A percentile compares a stretch with the other conserved stretches of the same genome.
Evolutionary conservation across 495 filamentous ascomycete species (phyloP).

Genomic region (Aspergillus coremiiformis): DNA sequence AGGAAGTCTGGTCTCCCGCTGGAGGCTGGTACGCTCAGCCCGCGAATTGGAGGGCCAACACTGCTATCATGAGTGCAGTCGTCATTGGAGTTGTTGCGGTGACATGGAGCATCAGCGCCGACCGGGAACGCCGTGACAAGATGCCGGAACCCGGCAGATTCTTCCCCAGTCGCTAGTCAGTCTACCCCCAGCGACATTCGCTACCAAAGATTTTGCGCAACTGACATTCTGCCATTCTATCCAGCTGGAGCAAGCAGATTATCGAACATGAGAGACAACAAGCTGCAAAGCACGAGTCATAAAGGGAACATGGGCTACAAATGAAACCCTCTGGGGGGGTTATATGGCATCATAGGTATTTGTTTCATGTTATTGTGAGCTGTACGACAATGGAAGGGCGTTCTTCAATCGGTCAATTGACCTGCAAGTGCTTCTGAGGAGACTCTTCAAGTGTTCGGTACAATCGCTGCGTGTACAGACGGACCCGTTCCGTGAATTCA

Average conservation of each 20-base stretch:
- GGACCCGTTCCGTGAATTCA: conserved; percentile 46
- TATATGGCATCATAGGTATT: conserved; percentile 24
- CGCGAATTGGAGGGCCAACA: conserved; percentile 90
- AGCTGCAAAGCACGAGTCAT: conserved; percentile 51
- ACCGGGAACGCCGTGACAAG: conserved; percentile 67
- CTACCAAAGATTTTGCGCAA: conserved; percentile 2
- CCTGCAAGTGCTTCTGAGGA: conserved; percentile 37
- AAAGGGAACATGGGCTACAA: conserved; percentile 13
- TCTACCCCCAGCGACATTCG: conserved; percentile 18
- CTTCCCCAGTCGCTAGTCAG: conserved; percentile 94
- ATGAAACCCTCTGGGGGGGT: conserved; percentile 14
- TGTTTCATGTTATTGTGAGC: conserved; percentile 34
- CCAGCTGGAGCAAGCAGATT: conserved; percentile 88
- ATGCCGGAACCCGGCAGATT: conserved; percentile 86
- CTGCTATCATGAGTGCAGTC: conserved; percentile 67
- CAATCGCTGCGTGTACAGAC: conserved; percentile 46
- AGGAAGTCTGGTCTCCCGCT: conserved; percentile 97
- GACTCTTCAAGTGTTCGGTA: conserved; percentile 39
- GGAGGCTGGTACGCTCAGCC: conserved; percentile 97
- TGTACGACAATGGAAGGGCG: conserved; percentile 43
- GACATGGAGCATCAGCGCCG: conserved; percentile 74
- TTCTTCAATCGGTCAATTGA: conserved; percentile 40
- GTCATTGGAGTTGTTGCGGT: conserved; percentile 68
- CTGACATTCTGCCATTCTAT: conserved; percentile 13
- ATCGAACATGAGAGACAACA: conserved; percentile 70